Percentiles rank a stretch among this genome's conserved stretches.
Evolutionary conservation across 163 green algal species (phyloP).

Genomic region (Chlorella variabilis): DNA sequence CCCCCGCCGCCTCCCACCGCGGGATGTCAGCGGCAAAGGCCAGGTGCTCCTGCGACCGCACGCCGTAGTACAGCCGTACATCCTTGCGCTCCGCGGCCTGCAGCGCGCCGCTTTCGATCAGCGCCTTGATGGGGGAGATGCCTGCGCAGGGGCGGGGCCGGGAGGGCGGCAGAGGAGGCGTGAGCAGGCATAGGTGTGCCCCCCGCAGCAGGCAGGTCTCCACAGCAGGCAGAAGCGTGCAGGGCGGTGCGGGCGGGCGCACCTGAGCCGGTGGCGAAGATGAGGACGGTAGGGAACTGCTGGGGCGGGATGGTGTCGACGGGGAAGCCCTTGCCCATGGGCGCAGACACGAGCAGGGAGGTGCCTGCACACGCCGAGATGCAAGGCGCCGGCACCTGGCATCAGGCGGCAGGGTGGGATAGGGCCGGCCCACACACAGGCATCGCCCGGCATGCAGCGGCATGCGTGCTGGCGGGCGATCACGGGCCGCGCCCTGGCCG

Average conservation of each 20-base stretch:
- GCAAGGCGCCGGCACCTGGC: neutral
- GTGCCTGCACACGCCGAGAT: constrained; percentile 44
- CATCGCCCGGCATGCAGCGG: too few relatives aligned
- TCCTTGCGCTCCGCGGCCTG: constrained; percentile 57
- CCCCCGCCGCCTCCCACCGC: constrained; percentile 54
- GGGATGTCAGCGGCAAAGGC: constrained; percentile 56
- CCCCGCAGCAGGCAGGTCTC: too few relatives aligned
- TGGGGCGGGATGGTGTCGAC: constrained; percentile 80
- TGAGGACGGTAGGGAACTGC: constrained; percentile 72
- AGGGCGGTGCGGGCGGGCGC: too few relatives aligned
- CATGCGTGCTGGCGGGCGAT: too few relatives aligned
- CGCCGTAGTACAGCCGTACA: constrained; percentile 87
- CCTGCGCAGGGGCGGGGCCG: constrained; percentile 46
- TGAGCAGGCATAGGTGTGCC: too few relatives aligned
- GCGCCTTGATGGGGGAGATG: constrained; percentile 84
- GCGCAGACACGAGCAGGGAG: constrained; percentile 75
- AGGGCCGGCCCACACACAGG: too few relatives aligned
- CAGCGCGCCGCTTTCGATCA: constrained; percentile 82
- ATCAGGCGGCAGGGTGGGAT: too few relatives aligned
- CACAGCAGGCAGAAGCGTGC: too few relatives aligned
- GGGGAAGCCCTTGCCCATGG: constrained; percentile 93
- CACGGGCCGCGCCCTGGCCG: too few relatives aligned
- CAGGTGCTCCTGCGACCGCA: constrained; percentile 44
- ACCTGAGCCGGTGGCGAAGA: constrained; percentile 86
- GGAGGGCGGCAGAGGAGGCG: too few relatives aligned